Base-by-base conservation (phyloP, 495 filamentous ascomycete species). In the Penicillium argentinense region DNA sequence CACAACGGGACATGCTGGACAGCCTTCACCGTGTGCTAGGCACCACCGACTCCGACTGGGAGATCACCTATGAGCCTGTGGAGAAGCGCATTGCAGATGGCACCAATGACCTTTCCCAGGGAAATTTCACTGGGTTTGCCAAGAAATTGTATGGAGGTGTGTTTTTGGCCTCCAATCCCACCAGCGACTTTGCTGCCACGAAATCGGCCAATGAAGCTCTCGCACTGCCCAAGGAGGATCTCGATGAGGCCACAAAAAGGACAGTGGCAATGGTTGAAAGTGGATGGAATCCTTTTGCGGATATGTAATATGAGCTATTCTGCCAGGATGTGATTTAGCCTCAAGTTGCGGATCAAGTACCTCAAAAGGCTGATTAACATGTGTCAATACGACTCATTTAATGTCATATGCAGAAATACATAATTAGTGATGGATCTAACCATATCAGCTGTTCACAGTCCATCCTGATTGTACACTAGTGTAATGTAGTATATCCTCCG, bases 191-290 rank as follows among this genome's bases (percentile, higher is more conserved):
- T 45, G 68, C 72, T 32, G 52, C 25, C 5, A 67, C 37, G 8
- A 47, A 42, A 7, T 67, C 68, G 26, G 43, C 26, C 6, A 87
- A 87, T 53, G 67, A 63, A 11, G 26, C 64, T 21, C 57, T 87
- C 12, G 79, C 77, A 0, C 54, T 88, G 36, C 70, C 77, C 9
- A 59, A 71, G 56, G 84, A 86, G 62, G 73, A 82, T 48, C 44
- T 87, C 45, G 82, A 84, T 60, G 78, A 79, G 56, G 54, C 54
- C 7, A 57, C 54, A 7, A 45, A 39, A 41, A 38, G 54, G 21
- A 37, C 32, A 12, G 54, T 53, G 3, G 49, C 48, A 9, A 57
- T 57, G 54, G 41, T 57, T 4, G 45, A 49, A 22, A 38, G 13
- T n/a, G 49, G 49, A n/a, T 57, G 54, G 54, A 49, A 40, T 5